Conservation (phyloP, 805 yeast species). For the Cyberlindnera veronae region DNA sequence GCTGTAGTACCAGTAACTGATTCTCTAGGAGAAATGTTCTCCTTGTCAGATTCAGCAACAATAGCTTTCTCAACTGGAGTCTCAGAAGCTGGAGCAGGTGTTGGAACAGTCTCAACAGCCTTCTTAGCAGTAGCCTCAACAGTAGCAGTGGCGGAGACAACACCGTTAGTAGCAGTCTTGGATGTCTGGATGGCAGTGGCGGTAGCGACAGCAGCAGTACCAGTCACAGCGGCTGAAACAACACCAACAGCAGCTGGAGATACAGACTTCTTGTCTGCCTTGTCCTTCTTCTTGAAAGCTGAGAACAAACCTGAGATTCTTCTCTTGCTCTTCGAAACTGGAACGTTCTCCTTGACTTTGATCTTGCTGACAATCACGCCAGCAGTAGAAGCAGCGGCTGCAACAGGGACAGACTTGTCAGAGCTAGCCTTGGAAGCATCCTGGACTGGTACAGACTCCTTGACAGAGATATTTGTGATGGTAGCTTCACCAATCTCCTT, state of each 20-base stretch:
- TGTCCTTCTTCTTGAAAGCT: constrained; percentile 14
- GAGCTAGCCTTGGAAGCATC: background rate
- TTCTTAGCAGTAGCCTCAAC: constrained; percentile 2
- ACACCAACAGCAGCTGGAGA: constrained; percentile 6
- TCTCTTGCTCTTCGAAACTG: constrained; percentile 16
- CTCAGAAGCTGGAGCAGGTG: constrained; percentile 1
- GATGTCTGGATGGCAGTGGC: constrained; percentile 8
- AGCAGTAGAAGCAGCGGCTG: background rate
- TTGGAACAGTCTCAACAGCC: constrained; percentile 4
- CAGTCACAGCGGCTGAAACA: constrained; percentile 11
- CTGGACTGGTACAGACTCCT: background rate
- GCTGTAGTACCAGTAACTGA: background rate
- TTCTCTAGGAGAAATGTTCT: background rate
- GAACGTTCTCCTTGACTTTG: background rate
- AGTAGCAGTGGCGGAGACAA: constrained; percentile 6
- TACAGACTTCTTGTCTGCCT: background rate
- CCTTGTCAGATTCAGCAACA: constrained; percentile 1
- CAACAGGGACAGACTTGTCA: background rate
- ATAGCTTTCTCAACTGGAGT: constrained; percentile 2
- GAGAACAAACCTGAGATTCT: constrained; percentile 19
- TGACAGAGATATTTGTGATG: background rate
- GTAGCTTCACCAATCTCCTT: constrained; percentile 1
- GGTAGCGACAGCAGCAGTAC: constrained; percentile 15
- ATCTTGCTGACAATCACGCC: background rate
- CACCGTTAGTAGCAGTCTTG: constrained; percentile 7